These are phyloP conservation scores for Apiospora aurea DNA, from an alignment of 2,329 filamentous ascomycete genomes.

Conservation along the genomic window DNA sequence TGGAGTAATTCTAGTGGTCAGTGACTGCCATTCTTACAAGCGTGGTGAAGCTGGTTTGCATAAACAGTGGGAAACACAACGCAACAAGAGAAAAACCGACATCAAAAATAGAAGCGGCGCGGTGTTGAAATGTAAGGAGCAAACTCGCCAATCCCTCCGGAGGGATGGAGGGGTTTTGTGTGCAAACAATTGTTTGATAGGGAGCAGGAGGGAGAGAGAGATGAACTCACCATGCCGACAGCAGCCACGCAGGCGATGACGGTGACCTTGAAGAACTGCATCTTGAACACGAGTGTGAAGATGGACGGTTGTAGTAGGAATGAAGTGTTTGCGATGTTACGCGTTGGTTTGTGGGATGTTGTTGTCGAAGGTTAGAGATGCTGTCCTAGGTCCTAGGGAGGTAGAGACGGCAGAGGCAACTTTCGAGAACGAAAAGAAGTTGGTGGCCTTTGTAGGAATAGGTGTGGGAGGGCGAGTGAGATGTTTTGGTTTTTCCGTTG, in stretches of 20 bases:
- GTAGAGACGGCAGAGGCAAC: constrained; percentile 3
- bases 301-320: constrained; percentile 1
- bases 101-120: background rate
- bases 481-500: background rate
- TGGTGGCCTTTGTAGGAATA: background rate
- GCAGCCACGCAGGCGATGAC: constrained; percentile 34
- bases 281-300: constrained; percentile 31
- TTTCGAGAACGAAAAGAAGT: background rate
- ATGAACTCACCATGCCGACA: constrained; percentile 37
- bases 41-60: background rate
- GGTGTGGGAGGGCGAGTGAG: background rate
- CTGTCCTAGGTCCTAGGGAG: constrained; percentile 1
- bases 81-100: background rate
- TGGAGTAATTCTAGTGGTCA: background rate
- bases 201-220: background rate
- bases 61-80: background rate
- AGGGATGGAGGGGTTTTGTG: background rate
- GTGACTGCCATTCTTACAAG: background rate
- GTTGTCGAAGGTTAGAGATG: background rate
- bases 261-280: constrained; percentile 40
- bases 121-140: background rate
- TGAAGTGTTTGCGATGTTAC: background rate
- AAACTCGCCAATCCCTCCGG: background rate
- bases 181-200: background rate
- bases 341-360: background rate